Percentiles rank a stretch among this genome's conserved stretches.
phyloP scores from a whole-genome alignment of 768 basidiomycete species.

The Cytidiella melzeri region DNA sequence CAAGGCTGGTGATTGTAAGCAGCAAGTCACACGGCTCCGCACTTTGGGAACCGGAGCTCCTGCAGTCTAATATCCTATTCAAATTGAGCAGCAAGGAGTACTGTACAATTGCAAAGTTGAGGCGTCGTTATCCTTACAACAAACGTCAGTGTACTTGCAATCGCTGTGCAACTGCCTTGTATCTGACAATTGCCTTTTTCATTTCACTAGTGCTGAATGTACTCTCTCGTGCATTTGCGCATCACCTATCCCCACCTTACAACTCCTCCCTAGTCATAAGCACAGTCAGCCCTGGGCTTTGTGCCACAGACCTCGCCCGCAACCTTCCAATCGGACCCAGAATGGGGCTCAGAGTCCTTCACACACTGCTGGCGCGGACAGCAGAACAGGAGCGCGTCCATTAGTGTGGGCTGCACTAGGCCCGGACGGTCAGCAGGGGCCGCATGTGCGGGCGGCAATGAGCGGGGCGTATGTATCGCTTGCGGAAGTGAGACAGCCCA shows the following conservation, averaged over 20 bases:
- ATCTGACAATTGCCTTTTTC: background rate
- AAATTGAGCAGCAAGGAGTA: conserved; percentile 23
- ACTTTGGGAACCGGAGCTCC: conserved; percentile 8
- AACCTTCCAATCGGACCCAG: background rate
- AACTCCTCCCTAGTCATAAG: background rate
- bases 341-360: background rate
- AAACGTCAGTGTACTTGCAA: conserved; percentile 4
- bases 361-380: conserved; percentile 1
- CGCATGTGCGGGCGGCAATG: conserved; percentile 7
- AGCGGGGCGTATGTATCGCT: conserved; percentile 27
- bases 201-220: conserved; percentile 8
- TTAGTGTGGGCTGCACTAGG: conserved; percentile 29
- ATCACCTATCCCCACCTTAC: background rate
- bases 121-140: background rate
- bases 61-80: conserved; percentile 19
- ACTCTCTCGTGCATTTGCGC: conserved; percentile 7
- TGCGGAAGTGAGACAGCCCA: conserved; percentile 24
- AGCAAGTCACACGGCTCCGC: conserved; percentile 32
- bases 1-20: conserved; percentile 32
- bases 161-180: background rate
- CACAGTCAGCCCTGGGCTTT: conserved; percentile 7
- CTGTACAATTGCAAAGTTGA: conserved; percentile 16
- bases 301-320: conserved; percentile 7
- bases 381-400: conserved; percentile 26
- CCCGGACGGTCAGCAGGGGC: conserved; percentile 13